Percentiles rank a stretch among this genome's conserved stretches.
Conservation (phyloP, 306 rosid species). For the Ochetophila trinervis region DNA sequence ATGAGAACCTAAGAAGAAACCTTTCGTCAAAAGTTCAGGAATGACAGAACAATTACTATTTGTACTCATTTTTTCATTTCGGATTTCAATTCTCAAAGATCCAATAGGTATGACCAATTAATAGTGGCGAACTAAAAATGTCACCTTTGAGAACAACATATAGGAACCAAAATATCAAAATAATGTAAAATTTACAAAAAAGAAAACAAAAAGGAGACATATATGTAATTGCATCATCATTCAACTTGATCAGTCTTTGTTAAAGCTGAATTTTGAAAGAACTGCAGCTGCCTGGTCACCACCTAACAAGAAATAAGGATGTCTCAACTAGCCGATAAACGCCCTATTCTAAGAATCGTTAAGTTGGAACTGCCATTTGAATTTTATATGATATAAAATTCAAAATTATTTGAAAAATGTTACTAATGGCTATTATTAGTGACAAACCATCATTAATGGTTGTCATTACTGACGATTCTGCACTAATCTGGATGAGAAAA, state of each 20-base stretch:
- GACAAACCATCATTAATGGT: too few species aligned
- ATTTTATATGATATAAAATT: too few species aligned
- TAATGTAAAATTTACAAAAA: background rate
- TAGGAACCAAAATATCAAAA: background rate
- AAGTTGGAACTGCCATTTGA: too few species aligned
- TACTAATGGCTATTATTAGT: too few species aligned
- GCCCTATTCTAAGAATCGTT: conserved; percentile 63
- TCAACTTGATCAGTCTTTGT: conserved; percentile 42
- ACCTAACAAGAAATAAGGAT: conserved; percentile 85
- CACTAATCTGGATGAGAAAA: too few species aligned
- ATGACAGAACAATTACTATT: background rate
- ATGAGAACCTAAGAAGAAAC: background rate
- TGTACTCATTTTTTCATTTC: background rate
- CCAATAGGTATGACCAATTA: background rate
- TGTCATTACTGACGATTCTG: too few species aligned
- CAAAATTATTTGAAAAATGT: too few species aligned
- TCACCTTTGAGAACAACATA: background rate
- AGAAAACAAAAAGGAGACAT: background rate
- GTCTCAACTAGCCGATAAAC: conserved; percentile 80
- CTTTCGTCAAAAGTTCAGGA: background rate
- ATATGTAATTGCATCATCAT: conserved; percentile 21
- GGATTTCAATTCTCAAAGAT: background rate
- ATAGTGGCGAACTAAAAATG: background rate
- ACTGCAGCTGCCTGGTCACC: conserved; percentile 94
- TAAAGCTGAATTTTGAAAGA: conserved; percentile 67